Base-by-base conservation (phyloP, 129 eudicot genomes). In the Artemisia annua region DNA sequence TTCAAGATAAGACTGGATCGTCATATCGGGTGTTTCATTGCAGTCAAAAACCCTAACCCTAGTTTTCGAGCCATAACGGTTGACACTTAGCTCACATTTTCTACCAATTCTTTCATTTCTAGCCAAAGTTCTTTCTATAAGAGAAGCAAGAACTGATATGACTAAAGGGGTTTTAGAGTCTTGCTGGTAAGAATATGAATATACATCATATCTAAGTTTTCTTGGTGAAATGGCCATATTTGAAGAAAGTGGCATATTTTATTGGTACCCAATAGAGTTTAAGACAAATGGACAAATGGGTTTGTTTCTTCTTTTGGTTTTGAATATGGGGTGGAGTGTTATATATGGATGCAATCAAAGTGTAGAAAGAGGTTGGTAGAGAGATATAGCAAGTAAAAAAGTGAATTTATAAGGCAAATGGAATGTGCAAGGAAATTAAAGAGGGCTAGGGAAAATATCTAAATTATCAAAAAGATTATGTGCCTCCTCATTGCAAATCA, bases 121-220 rank as follows among this genome's bases (percentile, higher is more conserved):
- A 0, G 88, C 85, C 84, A 92, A 30, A 12, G 85, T 90, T 72
- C 98, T 87, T 55, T 92, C 88, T 7, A 92, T 89, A 8, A 92
- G 84, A 48, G 98, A 90, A 43, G 98, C 87, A 52, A 92, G 90
- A 66, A 92, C 96, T 15, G 95, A 89, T 19, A 92, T 87, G 28
- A 89, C 98, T 53, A 87, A 51, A 46, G 98, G 98, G 57, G 64
- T 85, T 61, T 80, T 82, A 17, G 96, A 77, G 75, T 87, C 87
- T 61, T 89, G 82, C 62, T 87, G 80, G 67, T 87, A 81, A 15
- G 93, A 78, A 20, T 89, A 87, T 3, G 96, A 92, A 20, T 85
- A 89, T 43, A 89, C 84, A 82, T 92, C 98, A n/a, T 79, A 53
- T 80, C 98, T 92, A 5, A 92, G 85, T 75, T 87, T 92, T 83